Percentiles rank a stretch among this genome's conserved stretches.
Evolutionary conservation across 768 basidiomycete genomes (phyloP).

Genomic region (Chlorophyllum brunneum): DNA sequence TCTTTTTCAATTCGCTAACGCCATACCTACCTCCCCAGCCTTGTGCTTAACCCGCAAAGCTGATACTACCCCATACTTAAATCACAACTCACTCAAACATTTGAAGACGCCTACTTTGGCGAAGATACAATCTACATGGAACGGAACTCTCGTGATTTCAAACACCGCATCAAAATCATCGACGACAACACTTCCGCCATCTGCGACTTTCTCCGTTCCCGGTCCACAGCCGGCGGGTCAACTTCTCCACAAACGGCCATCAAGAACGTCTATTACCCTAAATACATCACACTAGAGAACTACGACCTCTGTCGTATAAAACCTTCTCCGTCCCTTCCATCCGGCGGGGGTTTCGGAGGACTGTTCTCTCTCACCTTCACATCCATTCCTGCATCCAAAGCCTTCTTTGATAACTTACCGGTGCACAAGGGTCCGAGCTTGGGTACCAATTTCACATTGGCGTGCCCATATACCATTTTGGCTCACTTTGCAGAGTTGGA

Average conservation of each 20-base stretch:
- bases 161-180: slow-evolving; percentile 66
- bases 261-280: slow-evolving; percentile 88
- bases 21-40: slow-evolving; percentile 38
- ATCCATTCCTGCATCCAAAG: slow-evolving; percentile 56
- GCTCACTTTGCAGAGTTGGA: slow-evolving; percentile 88
- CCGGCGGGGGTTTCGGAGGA: slow-evolving; percentile 70
- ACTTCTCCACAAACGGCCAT: slow-evolving; percentile 41
- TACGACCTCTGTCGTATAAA: slow-evolving; percentile 68
- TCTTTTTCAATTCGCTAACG: neutral
- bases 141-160: slow-evolving; percentile 94
- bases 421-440: slow-evolving; percentile 89
- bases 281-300: slow-evolving; percentile 66
- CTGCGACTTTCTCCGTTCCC: slow-evolving; percentile 71
- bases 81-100: slow-evolving; percentile 47
- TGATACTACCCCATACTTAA: slow-evolving; percentile 69
- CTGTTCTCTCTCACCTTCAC: slow-evolving; percentile 87
- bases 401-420: slow-evolving; percentile 81
- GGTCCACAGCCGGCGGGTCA: slow-evolving; percentile 40
- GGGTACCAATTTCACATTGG: slow-evolving; percentile 95
- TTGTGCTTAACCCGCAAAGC: slow-evolving; percentile 81
- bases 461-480: slow-evolving; percentile 89
- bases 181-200: slow-evolving; percentile 80
- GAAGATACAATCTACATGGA: slow-evolving; percentile 97
- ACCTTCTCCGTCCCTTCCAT: slow-evolving; percentile 28
- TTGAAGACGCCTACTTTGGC: slow-evolving; percentile 84